Percentiles rank a stretch among this genome's conserved stretches.
These are phyloP conservation scores for Trichosporon asahii DNA, from an alignment of 1,284 basidiomycete genomes.

Conservation along the genomic window DNA sequence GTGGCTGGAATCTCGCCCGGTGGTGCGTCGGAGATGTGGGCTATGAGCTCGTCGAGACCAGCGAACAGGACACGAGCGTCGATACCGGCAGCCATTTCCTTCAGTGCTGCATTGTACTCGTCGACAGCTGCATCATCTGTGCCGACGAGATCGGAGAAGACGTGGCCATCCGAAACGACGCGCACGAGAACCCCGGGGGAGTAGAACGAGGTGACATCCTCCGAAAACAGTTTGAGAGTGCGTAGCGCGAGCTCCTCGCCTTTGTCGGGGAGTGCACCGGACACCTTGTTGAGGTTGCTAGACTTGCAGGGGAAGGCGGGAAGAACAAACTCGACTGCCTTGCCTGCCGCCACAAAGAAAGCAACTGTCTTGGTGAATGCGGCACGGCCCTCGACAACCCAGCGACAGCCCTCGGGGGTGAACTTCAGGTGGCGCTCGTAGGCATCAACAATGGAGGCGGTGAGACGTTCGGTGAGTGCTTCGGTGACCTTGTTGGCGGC, in stretches of 20 bases:
- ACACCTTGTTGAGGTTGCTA: constrained; percentile 9
- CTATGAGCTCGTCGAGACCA: constrained; percentile 2
- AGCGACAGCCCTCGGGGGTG: not conserved
- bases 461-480: not conserved
- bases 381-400: not conserved
- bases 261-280: constrained; percentile 1
- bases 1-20: not conserved
- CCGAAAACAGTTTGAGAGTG: not conserved
- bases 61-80: not conserved
- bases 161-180: constrained; percentile 9
- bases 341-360: not conserved
- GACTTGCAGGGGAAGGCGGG: constrained; percentile 13
- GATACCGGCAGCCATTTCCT: not conserved
- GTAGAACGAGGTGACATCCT: not conserved
- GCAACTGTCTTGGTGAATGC: not conserved
- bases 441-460: not conserved
- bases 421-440: constrained; percentile 8
- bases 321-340: constrained; percentile 11
- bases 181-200: not conserved
- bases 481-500: not conserved
- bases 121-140: constrained; percentile 6
- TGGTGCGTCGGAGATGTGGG: not conserved
- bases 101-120: constrained; percentile 3
- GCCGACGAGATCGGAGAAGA: constrained; percentile 14
- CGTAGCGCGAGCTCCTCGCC: constrained; percentile 13